These are phyloP conservation scores for Skeletonema marinoi DNA, from an alignment of 108 stramenopile genomes.

Conservation along the genomic window DNA sequence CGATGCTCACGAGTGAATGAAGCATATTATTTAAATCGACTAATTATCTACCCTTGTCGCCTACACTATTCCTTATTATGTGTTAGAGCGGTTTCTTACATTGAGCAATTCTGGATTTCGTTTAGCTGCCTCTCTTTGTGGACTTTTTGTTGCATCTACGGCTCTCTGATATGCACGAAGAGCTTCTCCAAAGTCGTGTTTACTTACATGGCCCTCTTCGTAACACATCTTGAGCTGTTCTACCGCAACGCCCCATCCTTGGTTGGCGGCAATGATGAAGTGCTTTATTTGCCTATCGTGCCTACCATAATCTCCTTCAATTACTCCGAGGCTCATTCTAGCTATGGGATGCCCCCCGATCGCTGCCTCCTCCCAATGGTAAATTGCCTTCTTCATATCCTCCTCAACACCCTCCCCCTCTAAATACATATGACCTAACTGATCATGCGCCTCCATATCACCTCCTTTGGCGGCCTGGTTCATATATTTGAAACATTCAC, in stretches of 20 bases:
- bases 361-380: neutral
- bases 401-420: neutral
- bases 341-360: neutral
- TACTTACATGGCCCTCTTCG: neutral
- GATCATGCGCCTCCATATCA: neutral
- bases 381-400: neutral
- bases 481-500: neutral
- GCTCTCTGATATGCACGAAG: neutral
- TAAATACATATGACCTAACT: neutral
- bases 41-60: too few relatives aligned
- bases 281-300: neutral
- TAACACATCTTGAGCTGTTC: neutral
- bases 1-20: too few relatives aligned
- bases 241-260: neutral
- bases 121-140: neutral
- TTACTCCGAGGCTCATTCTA: neutral
- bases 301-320: neutral
- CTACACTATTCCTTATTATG: too few relatives aligned
- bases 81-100: too few relatives aligned
- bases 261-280: neutral
- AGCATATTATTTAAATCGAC: too few relatives aligned
- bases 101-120: neutral
- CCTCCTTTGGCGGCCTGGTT: neutral
- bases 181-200: neutral
- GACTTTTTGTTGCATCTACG: conserved; percentile 2